Conservation (phyloP, 2,329 filamentous ascomycete species). For the Claviceps sp. region DNA sequence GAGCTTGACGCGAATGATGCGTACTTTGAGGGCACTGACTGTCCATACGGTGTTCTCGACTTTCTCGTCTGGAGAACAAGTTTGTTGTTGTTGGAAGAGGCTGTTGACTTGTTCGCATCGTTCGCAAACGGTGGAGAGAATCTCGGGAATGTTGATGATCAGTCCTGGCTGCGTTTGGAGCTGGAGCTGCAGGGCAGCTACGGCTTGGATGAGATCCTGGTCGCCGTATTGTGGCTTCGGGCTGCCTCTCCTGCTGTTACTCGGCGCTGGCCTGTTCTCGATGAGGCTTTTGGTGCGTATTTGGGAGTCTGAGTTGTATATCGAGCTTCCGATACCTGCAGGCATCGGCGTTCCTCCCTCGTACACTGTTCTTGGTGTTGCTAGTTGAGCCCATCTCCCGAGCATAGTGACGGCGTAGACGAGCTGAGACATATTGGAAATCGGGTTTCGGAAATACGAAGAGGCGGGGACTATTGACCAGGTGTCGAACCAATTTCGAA, state of each 20-base stretch:
- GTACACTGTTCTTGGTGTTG: conserved; percentile 22
- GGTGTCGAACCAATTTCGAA: conserved; percentile 35
- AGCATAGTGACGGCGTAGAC: conserved; percentile 38
- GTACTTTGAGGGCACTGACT: conserved; percentile 32
- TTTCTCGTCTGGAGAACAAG: conserved; percentile 17
- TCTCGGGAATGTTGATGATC: conserved; percentile 29
- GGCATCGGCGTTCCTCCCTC: conserved; percentile 14
- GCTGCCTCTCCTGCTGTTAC: conserved; percentile 1
- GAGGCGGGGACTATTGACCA: conserved; percentile 31
- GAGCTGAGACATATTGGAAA: conserved; percentile 30
- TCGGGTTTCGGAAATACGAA: conserved; percentile 32
- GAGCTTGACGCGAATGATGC: conserved; percentile 31
- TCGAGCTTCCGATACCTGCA: conserved; percentile 10
- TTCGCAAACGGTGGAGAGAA: conserved; percentile 26
- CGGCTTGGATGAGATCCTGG: conserved; percentile 24
- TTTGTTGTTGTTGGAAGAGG: conserved; percentile 19
- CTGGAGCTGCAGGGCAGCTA: conserved; percentile 27
- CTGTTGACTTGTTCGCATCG: conserved; percentile 31
- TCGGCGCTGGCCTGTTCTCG: neutral
- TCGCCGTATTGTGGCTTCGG: conserved; percentile 13
- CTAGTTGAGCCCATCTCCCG: conserved; percentile 35
- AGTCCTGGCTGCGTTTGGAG: conserved; percentile 31
- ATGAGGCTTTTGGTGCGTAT: conserved; percentile 8
- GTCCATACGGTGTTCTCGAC: conserved; percentile 35
- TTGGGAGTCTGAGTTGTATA: conserved; percentile 13